Evolutionary conservation across 2,329 filamentous ascomycete species (phyloP), one percentile per base, ranked within the genome.

Genomic region (Rhynchosporium agropyri): DNA sequence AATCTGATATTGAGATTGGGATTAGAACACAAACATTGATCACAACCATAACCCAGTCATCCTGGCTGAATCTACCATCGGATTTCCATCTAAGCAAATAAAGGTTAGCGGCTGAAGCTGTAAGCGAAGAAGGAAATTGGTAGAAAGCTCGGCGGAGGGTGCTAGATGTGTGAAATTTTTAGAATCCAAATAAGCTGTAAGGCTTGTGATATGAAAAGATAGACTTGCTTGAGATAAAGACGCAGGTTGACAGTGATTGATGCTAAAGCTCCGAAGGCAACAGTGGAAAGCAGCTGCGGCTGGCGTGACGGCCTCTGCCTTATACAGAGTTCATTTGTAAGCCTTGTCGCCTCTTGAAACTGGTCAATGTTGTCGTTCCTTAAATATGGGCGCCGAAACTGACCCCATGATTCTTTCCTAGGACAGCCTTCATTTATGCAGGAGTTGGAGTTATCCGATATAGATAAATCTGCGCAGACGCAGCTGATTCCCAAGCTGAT

Each of bases 21-120:
- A 2, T 6, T 12, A 10, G n/a, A 51, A 7, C 12, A 53, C 54
- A 4, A 15, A 62, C 54, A 26, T 58, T 50, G 15, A 58, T 54
- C 8, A 40, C 48, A 12, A 58, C 42, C 54, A 62, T 62, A 28
- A 62, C 49, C 60, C 54, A 62, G 9, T 58, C 54, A n/a, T 62
- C 60, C n/a, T 55, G n/a, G 9, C 54, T 57, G 40, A 50, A 58
- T 6, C 28, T 36, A 6, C 54, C 54, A 38, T 53, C 60, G 12
- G 57, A 20, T 28, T 3, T 58, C 60, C 60, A 62, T 26, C 54
- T 42, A 20, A 56, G 45, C 7, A 33, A 31, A 28, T 8, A 4
- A 28, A 33, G 13, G 36, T 54, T 12, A 54, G 50, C 33, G 9
- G 38, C 1, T n/a, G 26, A 20, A 2, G 1, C 49, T 53, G 12